phyloP scores from a whole-genome alignment of 2,329 filamentous ascomycete genomes.

The Penicillium sp. region DNA sequence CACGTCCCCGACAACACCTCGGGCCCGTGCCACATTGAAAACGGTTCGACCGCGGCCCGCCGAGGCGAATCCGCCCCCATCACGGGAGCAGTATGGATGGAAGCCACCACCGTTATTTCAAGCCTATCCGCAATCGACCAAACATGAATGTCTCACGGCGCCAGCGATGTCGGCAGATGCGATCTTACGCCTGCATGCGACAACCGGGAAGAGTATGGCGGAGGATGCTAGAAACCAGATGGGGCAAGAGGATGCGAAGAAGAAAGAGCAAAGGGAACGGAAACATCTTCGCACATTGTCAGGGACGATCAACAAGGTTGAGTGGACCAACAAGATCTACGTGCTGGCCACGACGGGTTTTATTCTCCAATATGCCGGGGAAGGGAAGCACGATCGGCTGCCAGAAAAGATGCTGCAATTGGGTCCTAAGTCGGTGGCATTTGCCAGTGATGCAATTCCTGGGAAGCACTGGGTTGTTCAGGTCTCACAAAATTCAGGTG shows the following conservation, averaged over 20 bases:
- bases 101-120: slow-evolving; percentile 78
- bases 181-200: slow-evolving; percentile 59
- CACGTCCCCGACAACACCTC: slow-evolving; percentile 24
- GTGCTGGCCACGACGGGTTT: slow-evolving; percentile 46
- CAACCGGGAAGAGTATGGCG: slow-evolving; percentile 21
- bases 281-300: slow-evolving; percentile 39
- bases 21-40: slow-evolving; percentile 19
- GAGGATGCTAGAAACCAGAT: slow-evolving; percentile 12
- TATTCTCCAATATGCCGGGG: slow-evolving; percentile 47
- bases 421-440: slow-evolving; percentile 47
- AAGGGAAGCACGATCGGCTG: slow-evolving; percentile 46
- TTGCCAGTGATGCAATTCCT: slow-evolving; percentile 51
- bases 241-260: slow-evolving; percentile 25
- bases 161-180: slow-evolving; percentile 68
- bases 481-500: slow-evolving; percentile 40
- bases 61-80: slow-evolving; percentile 22
- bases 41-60: slow-evolving; percentile 20
- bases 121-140: slow-evolving; percentile 80
- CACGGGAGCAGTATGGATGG: slow-evolving; percentile 48
- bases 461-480: slow-evolving; percentile 52
- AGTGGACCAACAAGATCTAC: slow-evolving; percentile 48
- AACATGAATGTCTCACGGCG: slow-evolving; percentile 68
- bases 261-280: slow-evolving; percentile 36
- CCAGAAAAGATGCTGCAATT: slow-evolving; percentile 50
- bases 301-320: slow-evolving; percentile 38